Conservation (phyloP, 768 basidiomycete species). For the Leucocoprinus birnbaumii region DNA sequence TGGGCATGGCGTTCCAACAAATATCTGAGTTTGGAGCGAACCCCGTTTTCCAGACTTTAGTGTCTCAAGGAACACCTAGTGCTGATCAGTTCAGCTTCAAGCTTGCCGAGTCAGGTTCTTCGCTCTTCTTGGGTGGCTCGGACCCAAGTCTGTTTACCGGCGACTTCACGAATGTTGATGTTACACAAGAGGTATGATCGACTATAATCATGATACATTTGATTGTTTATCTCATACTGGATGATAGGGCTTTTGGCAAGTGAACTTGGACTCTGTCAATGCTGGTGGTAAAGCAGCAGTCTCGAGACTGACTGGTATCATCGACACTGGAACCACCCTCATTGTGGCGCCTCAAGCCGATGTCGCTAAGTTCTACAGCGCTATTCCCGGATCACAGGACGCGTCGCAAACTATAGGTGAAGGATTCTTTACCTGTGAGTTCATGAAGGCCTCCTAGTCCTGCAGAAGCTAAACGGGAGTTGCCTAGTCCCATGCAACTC, state of each 20-base stretch:
- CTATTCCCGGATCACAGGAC: constrained; percentile 29
- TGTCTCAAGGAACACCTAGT: constrained; percentile 29
- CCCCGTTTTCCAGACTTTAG: constrained; percentile 44
- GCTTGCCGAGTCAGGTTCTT: constrained; percentile 38
- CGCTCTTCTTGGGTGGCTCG: constrained; percentile 55
- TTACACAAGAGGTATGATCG: constrained; percentile 24
- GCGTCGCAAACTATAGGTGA: constrained; percentile 20
- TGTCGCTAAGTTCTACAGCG: constrained; percentile 25
- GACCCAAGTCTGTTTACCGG: constrained; percentile 44
- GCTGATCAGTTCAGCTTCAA: constrained; percentile 46
- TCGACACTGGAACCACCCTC: constrained; percentile 44
- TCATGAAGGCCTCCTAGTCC: neutral
- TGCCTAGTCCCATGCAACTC: constrained; percentile 25
- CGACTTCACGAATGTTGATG: constrained; percentile 34
- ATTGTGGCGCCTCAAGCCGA: constrained; percentile 28
- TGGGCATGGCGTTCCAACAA: constrained; percentile 42
- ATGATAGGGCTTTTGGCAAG: constrained; percentile 29
- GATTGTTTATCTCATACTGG: neutral
- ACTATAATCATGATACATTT: neutral
- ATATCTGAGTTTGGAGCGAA: constrained; percentile 31
- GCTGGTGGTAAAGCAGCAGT: constrained; percentile 21
- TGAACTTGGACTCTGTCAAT: constrained; percentile 25
- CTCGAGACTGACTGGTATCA: constrained; percentile 20
- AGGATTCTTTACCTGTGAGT: constrained; percentile 28
- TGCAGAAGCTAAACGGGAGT: neutral